Evolutionary conservation across 768 basidiomycete species (phyloP).

Genomic region (Amanita polypyramis): DNA sequence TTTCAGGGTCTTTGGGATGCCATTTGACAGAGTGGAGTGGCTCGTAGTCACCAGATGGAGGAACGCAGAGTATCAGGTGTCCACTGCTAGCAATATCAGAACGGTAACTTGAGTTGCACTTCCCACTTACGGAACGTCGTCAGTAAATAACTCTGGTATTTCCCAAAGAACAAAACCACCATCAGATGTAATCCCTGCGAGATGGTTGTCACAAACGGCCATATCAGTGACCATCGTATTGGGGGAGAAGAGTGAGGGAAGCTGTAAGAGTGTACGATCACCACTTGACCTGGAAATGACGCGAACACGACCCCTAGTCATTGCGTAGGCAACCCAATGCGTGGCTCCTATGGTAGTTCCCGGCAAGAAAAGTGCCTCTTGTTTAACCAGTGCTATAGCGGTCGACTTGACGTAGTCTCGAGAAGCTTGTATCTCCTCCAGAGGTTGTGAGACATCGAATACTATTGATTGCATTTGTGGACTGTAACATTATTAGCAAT

Average conservation of each 20-base stretch:
- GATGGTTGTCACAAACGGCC: constrained; percentile 74
- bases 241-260: constrained; percentile 50
- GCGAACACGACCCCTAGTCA: constrained; percentile 83
- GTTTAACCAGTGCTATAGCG: constrained; percentile 80
- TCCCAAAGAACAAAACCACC: constrained; percentile 90
- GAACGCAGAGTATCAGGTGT: constrained; percentile 55
- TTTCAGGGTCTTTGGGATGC: constrained; percentile 77
- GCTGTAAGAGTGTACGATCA: constrained; percentile 76
- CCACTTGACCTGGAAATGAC: constrained; percentile 85
- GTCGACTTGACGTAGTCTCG: constrained; percentile 79
- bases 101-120: constrained; percentile 3
- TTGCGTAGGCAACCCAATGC: constrained; percentile 88
- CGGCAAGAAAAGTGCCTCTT: constrained; percentile 74
- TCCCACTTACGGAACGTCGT: constrained; percentile 67
- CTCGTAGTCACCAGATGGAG: constrained; percentile 47
- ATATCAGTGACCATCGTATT: constrained; percentile 70
- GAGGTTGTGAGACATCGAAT: constrained; percentile 63
- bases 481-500: constrained; percentile 22
- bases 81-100: constrained; percentile 32
- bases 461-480: constrained; percentile 58
- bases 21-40: constrained; percentile 78
- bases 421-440: constrained; percentile 68
- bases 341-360: constrained; percentile 86
- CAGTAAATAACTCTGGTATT: constrained; percentile 70
- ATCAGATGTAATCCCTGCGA: constrained; percentile 81